phyloP scores from a whole-genome alignment of 192 early-diverging fungal species.

The Martensiomyces pterosporus region DNA sequence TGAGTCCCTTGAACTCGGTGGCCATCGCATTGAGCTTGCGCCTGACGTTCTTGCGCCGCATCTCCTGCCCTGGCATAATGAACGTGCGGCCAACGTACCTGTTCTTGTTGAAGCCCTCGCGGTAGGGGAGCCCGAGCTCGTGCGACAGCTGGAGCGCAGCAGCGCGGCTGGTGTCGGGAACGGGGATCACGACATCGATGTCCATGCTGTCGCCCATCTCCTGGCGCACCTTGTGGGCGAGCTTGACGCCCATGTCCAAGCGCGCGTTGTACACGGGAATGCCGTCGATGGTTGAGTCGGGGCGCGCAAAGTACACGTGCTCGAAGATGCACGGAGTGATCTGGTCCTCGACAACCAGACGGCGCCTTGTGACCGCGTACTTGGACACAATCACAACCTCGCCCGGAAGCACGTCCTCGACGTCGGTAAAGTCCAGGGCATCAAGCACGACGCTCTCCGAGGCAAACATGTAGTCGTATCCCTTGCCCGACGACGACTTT shows the following conservation, averaged over 20 bases:
- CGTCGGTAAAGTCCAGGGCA: slow-evolving; percentile 83
- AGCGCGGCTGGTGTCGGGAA: slow-evolving; percentile 94
- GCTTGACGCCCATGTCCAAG: slow-evolving; percentile 94
- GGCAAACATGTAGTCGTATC: slow-evolving; percentile 96
- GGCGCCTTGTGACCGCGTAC: slow-evolving; percentile 62
- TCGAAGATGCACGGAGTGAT: slow-evolving; percentile 99
- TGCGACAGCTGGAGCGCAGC: slow-evolving; percentile 91
- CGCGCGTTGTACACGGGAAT: slow-evolving; percentile 98
- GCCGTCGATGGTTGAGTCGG: slow-evolving; percentile 97
- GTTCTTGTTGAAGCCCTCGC: slow-evolving; percentile 99
- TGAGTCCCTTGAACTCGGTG: slow-evolving; percentile 92
- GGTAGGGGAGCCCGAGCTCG: slow-evolving; percentile 84
- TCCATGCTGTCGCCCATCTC: slow-evolving; percentile 73
- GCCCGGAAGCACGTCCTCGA: slow-evolving; percentile 86
- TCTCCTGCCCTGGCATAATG: slow-evolving; percentile 98
- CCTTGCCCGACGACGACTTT: slow-evolving; percentile 51
- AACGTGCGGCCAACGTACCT: slow-evolving; percentile 98
- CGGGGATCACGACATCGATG: slow-evolving; percentile 98
- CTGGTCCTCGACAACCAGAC: slow-evolving; percentile 51
- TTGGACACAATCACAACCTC: slow-evolving; percentile 94
- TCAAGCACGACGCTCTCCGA: slow-evolving; percentile 96
- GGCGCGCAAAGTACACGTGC: slow-evolving; percentile 98
- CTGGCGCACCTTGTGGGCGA: slow-evolving; percentile 78
- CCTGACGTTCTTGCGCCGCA: slow-evolving; percentile 84
- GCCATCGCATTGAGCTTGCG: slow-evolving; percentile 99